phyloP scores from a whole-genome alignment of 1,139 yeast species.

The Diutina pseudorugosa region DNA sequence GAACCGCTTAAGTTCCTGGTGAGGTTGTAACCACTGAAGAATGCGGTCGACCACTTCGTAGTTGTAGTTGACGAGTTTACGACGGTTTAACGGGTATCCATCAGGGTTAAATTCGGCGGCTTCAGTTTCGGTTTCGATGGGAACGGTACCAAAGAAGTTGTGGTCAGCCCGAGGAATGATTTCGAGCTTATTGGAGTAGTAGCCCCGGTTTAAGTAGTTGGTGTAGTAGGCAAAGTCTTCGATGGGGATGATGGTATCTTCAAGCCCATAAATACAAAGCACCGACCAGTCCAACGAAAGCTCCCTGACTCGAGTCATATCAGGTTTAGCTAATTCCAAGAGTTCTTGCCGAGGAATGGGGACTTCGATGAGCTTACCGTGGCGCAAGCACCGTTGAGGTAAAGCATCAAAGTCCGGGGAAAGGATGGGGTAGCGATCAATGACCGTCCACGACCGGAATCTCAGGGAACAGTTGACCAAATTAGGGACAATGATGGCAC shows the following conservation, averaged over 20 bases:
- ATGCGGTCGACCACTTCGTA: conserved; percentile 41
- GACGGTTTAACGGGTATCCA: conserved; percentile 30
- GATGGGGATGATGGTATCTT: conserved; percentile 54
- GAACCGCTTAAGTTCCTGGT: conserved; percentile 42
- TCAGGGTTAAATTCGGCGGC: conserved; percentile 22
- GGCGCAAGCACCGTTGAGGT: conserved; percentile 28
- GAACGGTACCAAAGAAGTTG: conserved; percentile 49
- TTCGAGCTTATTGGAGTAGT: conserved; percentile 40
- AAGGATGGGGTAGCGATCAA: conserved; percentile 20
- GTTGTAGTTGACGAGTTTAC: conserved; percentile 43
- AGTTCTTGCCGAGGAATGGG: conserved; percentile 43
- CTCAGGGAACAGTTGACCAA: conserved; percentile 67
- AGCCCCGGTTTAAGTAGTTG: conserved; percentile 39
- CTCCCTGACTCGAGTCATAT: conserved; percentile 27
- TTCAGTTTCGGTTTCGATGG: conserved; percentile 19
- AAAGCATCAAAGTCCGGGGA: conserved; percentile 11
- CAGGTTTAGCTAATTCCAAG: conserved; percentile 37
- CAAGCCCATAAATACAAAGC: conserved; percentile 58
- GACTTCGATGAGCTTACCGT: conserved; percentile 32
- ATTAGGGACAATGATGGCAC: conserved; percentile 40
- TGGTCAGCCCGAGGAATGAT: conserved; percentile 68
- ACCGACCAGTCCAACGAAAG: conserved; percentile 41
- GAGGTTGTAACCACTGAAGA: conserved; percentile 38
- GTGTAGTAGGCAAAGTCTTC: conserved; percentile 50
- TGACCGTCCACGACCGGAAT: conserved; percentile 26